phyloP scores from a whole-genome alignment of 139 green algal genomes.

The Pleodorina starrii region DNA sequence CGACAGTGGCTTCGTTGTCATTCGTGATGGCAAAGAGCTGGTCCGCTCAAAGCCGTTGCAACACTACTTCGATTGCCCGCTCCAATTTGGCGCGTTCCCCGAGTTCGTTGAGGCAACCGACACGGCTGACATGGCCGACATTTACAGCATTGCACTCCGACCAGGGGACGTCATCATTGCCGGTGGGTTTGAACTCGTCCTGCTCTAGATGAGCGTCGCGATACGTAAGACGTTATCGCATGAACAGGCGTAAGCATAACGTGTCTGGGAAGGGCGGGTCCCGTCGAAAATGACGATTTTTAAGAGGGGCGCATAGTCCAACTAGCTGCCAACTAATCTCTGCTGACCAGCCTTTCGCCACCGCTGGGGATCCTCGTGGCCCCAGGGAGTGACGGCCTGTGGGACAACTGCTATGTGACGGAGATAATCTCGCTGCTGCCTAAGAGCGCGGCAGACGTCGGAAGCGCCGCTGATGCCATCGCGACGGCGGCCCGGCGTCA shows the following conservation, averaged over 20 bases:
- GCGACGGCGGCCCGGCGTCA: slow-evolving; percentile 55
- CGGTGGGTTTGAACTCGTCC: slow-evolving; percentile 63
- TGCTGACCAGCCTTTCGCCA: too few relatives aligned
- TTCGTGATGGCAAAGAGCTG: slow-evolving; percentile 72
- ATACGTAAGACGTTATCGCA: too few relatives aligned
- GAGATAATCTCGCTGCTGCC: slow-evolving; percentile 67
- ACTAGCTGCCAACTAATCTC: too few relatives aligned
- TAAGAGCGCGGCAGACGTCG: slow-evolving; percentile 1
- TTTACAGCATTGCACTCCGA: slow-evolving; percentile 67
- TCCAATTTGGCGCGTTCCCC: slow-evolving; percentile 79
- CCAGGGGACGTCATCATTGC: slow-evolving; percentile 77
- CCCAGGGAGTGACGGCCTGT: slow-evolving; percentile 78
- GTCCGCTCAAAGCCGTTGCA: slow-evolving; percentile 67
- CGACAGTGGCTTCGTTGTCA: slow-evolving; percentile 88
- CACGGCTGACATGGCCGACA: slow-evolving; percentile 75
- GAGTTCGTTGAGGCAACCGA: slow-evolving; percentile 81
- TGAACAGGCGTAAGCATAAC: too few relatives aligned
- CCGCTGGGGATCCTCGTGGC: not conserved
- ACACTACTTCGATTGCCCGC: slow-evolving; percentile 88
- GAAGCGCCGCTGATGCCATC: slow-evolving; percentile 60
- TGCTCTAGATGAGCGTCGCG: too few relatives aligned
- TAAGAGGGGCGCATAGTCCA: too few relatives aligned
- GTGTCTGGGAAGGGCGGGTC: too few relatives aligned
- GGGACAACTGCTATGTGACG: slow-evolving; percentile 76
- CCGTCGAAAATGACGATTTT: too few relatives aligned